Percentiles rank a stretch among this genome's conserved stretches.
Conservation (phyloP, 140 eudicot genomes). For the Bidens hawaiensis region DNA sequence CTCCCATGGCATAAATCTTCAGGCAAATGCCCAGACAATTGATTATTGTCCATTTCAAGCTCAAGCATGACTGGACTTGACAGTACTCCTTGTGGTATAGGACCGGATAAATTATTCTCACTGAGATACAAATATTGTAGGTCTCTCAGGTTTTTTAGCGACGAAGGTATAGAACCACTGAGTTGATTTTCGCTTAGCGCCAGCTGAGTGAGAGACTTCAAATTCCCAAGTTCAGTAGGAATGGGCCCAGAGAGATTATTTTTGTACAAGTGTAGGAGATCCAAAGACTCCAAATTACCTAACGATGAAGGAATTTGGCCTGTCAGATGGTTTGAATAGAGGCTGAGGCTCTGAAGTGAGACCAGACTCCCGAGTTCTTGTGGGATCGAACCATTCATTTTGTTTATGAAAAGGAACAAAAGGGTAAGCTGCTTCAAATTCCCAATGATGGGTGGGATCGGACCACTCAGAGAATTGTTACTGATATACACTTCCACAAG, state of each 20-base stretch:
- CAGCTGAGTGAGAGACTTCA: constrained; percentile 3
- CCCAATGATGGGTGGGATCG: constrained; percentile 22
- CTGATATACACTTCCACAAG: constrained; percentile 12
- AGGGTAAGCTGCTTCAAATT: neutral
- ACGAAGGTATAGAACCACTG: constrained; percentile 25
- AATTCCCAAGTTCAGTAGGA: constrained; percentile 14
- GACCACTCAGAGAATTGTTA: constrained; percentile 15
- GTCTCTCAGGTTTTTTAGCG: constrained; percentile 1
- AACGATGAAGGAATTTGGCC: constrained; percentile 7
- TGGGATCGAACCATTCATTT: constrained; percentile 12
- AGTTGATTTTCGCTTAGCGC: constrained; percentile 15
- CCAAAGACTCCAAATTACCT: neutral
- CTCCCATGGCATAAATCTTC: too few relatives aligned
- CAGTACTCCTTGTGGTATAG: constrained; percentile 14
- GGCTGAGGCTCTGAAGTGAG: constrained; percentile 4
- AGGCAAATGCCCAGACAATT: too few relatives aligned
- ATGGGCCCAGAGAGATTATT: constrained; percentile 11
- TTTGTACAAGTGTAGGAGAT: neutral
- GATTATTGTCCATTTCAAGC: too few relatives aligned
- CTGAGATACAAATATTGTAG: neutral
- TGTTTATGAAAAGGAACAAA: constrained; percentile 5
- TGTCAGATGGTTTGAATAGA: constrained; percentile 1
- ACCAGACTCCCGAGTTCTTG: constrained; percentile 18
- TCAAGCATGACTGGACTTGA: neutral
- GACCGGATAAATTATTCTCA: constrained; percentile 10